Evolutionary conservation across 2,329 filamentous ascomycete genomes (phyloP), one percentile per base, ranked within the genome.

Genomic region (Aspergillus aculeatinus): DNA sequence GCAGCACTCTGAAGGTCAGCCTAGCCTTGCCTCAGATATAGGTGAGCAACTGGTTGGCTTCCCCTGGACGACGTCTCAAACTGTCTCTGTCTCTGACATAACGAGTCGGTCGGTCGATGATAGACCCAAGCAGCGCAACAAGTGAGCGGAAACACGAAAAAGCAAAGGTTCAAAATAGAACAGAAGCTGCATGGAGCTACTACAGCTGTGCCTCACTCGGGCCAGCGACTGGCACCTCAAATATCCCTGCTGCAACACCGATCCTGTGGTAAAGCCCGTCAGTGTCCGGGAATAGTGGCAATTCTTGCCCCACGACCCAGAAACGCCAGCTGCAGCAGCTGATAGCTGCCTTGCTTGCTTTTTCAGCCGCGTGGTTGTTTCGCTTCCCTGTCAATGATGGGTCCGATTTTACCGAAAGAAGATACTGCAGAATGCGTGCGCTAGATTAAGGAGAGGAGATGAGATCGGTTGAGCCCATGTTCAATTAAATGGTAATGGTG

Each of bases 261-360:
- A 63, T 64, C 64, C 59, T 60, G 51, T 63, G 62, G 58, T 55
- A 59, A 53, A 66, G 49, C 48, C 48, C 48, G 52, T 51, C 51
- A 61, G 55, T 63, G 61, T 60, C 49, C 19, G n/a, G 55, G 53
- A 29, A 58, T 67, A 67, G 65, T 66, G 64, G 65, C 59, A 65
- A 66, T 65, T 62, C 63, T 66, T 58, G 55, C 65, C 65, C 68
- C 69, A 70, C 68, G 68, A 71, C 69, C 64, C 67, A 60, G 64
- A 63, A 66, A 62, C 60, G 59, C 57, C 60, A 58, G 60, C 60
- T 52, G 53, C 58, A 25, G 47, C 51, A 55, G 39, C 52, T 57
- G 48, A 53, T 49, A 59, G 53, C 50, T 60, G 35, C 57, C 56
- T 58, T 58, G 39, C 59, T 51, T 62, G 60, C 57, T 48, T 55